Percentiles rank a stretch among this genome's conserved stretches.
Conservation (phyloP, 176 grass and related monocot species). For the Thalia dealbata region DNA sequence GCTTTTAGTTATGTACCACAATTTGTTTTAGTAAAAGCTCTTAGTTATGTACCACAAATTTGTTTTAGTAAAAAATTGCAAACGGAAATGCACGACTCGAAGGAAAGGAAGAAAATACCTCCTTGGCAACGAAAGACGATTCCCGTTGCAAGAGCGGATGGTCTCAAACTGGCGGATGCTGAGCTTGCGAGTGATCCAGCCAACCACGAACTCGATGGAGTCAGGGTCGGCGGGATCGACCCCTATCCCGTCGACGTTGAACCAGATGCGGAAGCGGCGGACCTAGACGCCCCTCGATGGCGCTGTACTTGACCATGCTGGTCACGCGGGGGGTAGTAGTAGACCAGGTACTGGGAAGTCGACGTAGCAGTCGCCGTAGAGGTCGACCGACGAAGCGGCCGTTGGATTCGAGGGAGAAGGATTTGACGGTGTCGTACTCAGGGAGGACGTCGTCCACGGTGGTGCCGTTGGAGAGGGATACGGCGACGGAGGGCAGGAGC, state of each 20-base stretch:
- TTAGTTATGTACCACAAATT: not conserved
- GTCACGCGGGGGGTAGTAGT: not conserved
- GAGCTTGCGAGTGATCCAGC: constrained; percentile 62
- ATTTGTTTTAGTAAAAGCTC: not conserved
- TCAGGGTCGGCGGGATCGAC: not conserved
- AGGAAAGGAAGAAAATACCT: constrained; percentile 8
- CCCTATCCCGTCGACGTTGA: not conserved
- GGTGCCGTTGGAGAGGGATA: not conserved
- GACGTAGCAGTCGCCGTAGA: not conserved
- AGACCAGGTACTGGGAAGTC: constrained; percentile 5
- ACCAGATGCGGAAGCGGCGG: constrained; percentile 1
- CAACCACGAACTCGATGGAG: not conserved
- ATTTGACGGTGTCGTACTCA: constrained; percentile 3
- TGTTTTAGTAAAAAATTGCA: not conserved
- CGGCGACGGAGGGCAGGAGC: not conserved
- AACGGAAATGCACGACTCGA: not conserved
- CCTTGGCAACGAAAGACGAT: constrained; percentile 21
- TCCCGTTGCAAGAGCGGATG: constrained; percentile 41
- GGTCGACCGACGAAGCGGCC: not conserved
- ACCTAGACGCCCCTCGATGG: constrained; percentile 1
- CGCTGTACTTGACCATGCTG: not conserved
- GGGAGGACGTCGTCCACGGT: constrained; percentile 4
- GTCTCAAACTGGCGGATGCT: constrained; percentile 48
- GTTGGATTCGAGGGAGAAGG: not conserved
- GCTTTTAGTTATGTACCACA: no score